phyloP scores from a whole-genome alignment of 2,329 filamentous ascomycete species.

The Botrytis medusae region DNA sequence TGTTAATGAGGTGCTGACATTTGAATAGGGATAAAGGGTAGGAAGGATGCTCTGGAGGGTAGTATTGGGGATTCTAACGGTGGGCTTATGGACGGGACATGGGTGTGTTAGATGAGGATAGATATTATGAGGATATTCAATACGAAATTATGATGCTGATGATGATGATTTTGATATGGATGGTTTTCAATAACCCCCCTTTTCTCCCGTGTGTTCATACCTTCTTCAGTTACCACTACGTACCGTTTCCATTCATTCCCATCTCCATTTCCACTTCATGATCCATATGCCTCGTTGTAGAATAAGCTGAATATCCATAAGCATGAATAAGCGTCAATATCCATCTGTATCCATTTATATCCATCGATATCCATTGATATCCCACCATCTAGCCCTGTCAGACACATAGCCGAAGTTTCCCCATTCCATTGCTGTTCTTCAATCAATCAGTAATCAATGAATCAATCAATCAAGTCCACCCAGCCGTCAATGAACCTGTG shows the following conservation, averaged over 20 bases:
- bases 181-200: constrained; percentile 2
- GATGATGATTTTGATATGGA: not conserved
- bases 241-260: not conserved
- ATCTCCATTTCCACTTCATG: not conserved
- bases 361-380: not conserved
- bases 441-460: not conserved
- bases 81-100: not conserved
- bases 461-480: not conserved
- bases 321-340: not conserved
- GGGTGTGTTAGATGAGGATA: not conserved
- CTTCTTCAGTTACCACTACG: no score
- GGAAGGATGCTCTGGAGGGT: not conserved
- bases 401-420: not conserved
- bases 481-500: not conserved
- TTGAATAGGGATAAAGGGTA: not conserved
- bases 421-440: not conserved
- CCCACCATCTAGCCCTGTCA: not conserved
- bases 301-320: not conserved
- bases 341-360: not conserved
- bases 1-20: not conserved
- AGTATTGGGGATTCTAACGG: constrained; percentile 3
- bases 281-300: not conserved
- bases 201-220: not conserved
- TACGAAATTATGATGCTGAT: not conserved
- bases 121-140: not conserved